Percentiles rank a stretch among this genome's conserved stretches.
These are phyloP conservation scores for Rhodotorula babjevae DNA, from an alignment of 768 basidiomycete genomes.

Conservation along the genomic window DNA sequence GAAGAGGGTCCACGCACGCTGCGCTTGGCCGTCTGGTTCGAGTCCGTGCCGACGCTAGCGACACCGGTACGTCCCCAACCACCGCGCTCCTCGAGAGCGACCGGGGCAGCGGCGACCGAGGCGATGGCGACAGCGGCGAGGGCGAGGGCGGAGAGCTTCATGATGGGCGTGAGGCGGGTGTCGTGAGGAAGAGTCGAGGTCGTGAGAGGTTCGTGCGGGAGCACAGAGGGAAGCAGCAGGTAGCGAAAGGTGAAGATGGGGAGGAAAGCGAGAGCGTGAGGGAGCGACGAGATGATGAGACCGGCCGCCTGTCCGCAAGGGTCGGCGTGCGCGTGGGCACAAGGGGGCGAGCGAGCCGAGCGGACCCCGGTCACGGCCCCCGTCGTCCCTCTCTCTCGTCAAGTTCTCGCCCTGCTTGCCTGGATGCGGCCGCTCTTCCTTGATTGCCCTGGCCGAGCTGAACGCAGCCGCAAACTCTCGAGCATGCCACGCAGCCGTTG, in stretches of 20 bases:
- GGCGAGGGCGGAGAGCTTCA: slow-evolving; percentile 23
- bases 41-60: neutral
- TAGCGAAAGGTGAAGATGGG: neutral
- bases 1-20: no score
- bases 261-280: neutral
- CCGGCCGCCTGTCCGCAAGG: neutral
- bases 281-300: neutral
- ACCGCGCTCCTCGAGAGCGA: neutral
- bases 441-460: neutral
- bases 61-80: no score
- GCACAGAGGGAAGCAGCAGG: neutral
- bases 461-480: no score
- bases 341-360: neutral
- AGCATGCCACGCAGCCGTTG: no score
- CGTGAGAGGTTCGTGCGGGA: neutral
- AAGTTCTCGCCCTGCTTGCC: no score
- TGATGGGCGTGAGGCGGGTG: neutral
- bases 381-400: no score
- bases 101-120: slow-evolving; percentile 4
- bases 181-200: neutral
- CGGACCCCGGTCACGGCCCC: no score
- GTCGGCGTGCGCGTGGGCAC: neutral
- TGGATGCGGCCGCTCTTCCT: no score
- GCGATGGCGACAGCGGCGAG: slow-evolving; percentile 12
- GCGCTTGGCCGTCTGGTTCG: slow-evolving; percentile 6